Base-by-base conservation (phyloP, 768 basidiomycete species). In the Infundibulicybe gibba region DNA sequence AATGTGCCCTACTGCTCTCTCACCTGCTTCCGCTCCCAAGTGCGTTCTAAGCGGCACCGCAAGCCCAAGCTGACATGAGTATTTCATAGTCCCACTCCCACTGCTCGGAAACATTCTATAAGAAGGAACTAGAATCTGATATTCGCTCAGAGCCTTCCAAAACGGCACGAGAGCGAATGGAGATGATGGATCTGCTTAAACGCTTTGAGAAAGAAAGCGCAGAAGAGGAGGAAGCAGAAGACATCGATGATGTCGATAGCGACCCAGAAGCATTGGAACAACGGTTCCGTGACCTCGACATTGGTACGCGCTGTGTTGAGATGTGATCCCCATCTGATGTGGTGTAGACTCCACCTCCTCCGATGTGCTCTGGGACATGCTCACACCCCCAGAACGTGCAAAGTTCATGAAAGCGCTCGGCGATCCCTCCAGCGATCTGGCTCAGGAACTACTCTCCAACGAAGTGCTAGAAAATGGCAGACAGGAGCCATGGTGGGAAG, bases 101-200 rank as follows among this genome's bases (percentile, higher is more conserved):
- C 61, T 93, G 90, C 67, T 90, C 90, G 19, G 91, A 93, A 61
- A 66, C 72, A 0, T 94, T 94, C 61, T 92, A 91, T 63, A 80
- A 81, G 53, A 82, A 81, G 43, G 85, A 90, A 57, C 64, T 93
- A 3, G 81, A 87, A 52, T 62, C 63, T 2, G 80, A 85, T 40
- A 84, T 90, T 44, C 73, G 71, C 34, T 59, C 75, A 0, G 73
- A 70, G 31, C 72, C 83, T 3, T 76, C 80, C 4, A 81, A 76
- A 55, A 70, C 75, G 2, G 62, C 68, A 0, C 67, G 78, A 48
- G 88, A 93, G 57, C 71, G 80, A 38, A 60, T 65, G 40, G 70
- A 75, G 50, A 91, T 90, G 77, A 63, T 92, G 56, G 80, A 83
- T 40, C 58, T 92, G 3, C 68, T 93, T 16, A 81, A 78, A 58